Base-by-base conservation (phyloP, 2,329 filamentous ascomycete genomes). In the Fusarium torulosum region DNA sequence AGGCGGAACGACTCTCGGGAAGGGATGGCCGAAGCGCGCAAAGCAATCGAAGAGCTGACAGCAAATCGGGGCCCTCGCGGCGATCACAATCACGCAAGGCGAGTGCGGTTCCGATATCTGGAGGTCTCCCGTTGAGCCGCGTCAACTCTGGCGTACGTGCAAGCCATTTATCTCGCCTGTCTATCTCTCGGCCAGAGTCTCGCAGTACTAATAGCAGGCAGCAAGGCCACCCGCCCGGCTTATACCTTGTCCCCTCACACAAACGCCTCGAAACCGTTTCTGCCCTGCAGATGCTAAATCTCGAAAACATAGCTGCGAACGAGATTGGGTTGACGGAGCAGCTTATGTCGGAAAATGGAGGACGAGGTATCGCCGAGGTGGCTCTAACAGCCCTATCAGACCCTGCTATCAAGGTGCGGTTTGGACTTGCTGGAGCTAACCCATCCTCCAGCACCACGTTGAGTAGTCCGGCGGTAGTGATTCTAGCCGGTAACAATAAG, bases 401-500 rank as follows among this genome's bases (percentile, higher is more conserved):
- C 66, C 87, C 83, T 59, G 89, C 84, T 49, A 86, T 85, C 75
- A 88, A 81, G 78, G 84, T 85, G 45, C 86, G 81, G 13, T 80
- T 79, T 47, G 76, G 77, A 59, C 78, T 84, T 20, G 82, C 81
- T 45, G 84, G 76, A 47, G 82, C 75, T 10, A 75, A 73, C 42
- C 70, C 74, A 2, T 74, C 75, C 9, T 70, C 74, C 20, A 75
- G 77, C 19, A 69, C 73, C 10, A 72, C 70, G 35, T 57, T 75
- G 40, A 76, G 60, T 62, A 77, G 72, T 42, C 77, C 79, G 6
- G 82, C 84, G 1, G 81, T 88, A 31, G 88, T 97, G 21, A 88
- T 98, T 8, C 84, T 98, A n/a, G 94, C 93, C 0, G 95, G 96
- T n/a, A 98, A 97, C 77, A 95, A 97, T 78, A 93, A 93, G 69